These are phyloP conservation scores for Clarireedia paspali DNA, from an alignment of 2,329 filamentous ascomycete genomes.

Conservation along the genomic window DNA sequence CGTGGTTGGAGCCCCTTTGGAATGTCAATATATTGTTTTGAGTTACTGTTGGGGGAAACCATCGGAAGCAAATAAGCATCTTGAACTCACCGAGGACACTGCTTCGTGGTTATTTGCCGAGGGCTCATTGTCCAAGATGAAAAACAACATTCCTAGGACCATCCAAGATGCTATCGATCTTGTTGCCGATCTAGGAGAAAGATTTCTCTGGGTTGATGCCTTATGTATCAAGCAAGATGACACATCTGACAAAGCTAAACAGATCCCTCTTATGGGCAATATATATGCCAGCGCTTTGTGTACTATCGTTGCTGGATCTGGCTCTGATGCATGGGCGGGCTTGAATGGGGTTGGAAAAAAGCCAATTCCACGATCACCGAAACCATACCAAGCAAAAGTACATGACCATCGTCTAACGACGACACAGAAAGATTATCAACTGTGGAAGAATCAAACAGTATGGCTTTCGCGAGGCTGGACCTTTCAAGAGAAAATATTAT, in stretches of 20 bases:
- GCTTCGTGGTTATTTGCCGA: neutral
- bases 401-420: neutral
- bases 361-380: neutral
- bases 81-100: neutral
- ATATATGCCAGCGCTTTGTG: slow-evolving; percentile 16
- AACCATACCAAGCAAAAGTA: neutral
- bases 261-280: slow-evolving; percentile 13
- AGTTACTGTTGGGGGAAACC: slow-evolving; percentile 1
- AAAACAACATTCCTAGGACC: slow-evolving; percentile 5
- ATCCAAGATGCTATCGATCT: slow-evolving; percentile 18
- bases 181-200: slow-evolving; percentile 15
- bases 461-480: slow-evolving; percentile 9
- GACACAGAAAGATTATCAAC: slow-evolving; percentile 3
- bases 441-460: neutral
- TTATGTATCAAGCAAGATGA: slow-evolving; percentile 10
- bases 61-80: neutral
- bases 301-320: slow-evolving; percentile 17
- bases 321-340: slow-evolving; percentile 17
- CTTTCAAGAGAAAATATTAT: slow-evolving; percentile 9
- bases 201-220: slow-evolving; percentile 16
- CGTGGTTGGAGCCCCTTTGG: neutral
- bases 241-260: neutral
- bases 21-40: neutral
- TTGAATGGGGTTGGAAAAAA: slow-evolving; percentile 3
- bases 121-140: neutral